Evolutionary conservation across 1,284 basidiomycete species (phyloP).

Genomic region (Boletellus deceptivus): DNA sequence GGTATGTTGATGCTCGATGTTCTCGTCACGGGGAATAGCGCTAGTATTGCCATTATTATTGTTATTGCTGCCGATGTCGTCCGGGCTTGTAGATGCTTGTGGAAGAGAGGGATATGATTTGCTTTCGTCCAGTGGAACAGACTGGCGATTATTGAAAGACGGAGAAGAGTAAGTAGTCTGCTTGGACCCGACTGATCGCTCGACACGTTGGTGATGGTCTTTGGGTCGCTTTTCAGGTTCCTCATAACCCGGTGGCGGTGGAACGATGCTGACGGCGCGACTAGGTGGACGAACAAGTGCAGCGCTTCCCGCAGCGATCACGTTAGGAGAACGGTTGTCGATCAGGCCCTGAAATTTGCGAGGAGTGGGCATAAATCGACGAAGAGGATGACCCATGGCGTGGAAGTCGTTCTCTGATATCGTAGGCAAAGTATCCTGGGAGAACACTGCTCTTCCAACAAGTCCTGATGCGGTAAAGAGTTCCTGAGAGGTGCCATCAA

Average conservation of each 20-base stretch:
- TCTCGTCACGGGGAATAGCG: slow-evolving; percentile 8
- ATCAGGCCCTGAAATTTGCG: slow-evolving; percentile 3
- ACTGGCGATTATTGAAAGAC: slow-evolving; percentile 6
- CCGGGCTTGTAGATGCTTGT: slow-evolving; percentile 14
- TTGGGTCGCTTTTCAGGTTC: slow-evolving; percentile 36
- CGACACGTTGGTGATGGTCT: slow-evolving; percentile 14
- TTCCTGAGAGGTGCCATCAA: slow-evolving; percentile 3
- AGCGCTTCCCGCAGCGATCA: not conserved
- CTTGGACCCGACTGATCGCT: slow-evolving; percentile 4
- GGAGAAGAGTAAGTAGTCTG: slow-evolving; percentile 2
- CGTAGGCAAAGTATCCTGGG: slow-evolving; percentile 27
- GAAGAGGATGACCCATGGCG: slow-evolving; percentile 16
- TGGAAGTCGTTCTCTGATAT: slow-evolving; percentile 43
- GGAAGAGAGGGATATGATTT: slow-evolving; percentile 16
- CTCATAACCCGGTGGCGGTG: slow-evolving; percentile 31
- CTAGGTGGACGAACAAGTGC: slow-evolving; percentile 25
- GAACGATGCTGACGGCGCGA: slow-evolving; percentile 32
- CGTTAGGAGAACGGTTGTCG: not conserved
- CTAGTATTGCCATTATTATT: slow-evolving; percentile 7
- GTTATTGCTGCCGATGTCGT: slow-evolving; percentile 8
- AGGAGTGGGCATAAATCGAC: slow-evolving; percentile 4
- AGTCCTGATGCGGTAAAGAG: slow-evolving; percentile 1
- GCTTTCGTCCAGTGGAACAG: slow-evolving; percentile 6
- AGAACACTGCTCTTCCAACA: slow-evolving; percentile 4
- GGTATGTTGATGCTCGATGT: slow-evolving; percentile 8